Base-by-base conservation (phyloP, 2,329 filamentous ascomycete genomes). In the Lachnum nothofagi region DNA sequence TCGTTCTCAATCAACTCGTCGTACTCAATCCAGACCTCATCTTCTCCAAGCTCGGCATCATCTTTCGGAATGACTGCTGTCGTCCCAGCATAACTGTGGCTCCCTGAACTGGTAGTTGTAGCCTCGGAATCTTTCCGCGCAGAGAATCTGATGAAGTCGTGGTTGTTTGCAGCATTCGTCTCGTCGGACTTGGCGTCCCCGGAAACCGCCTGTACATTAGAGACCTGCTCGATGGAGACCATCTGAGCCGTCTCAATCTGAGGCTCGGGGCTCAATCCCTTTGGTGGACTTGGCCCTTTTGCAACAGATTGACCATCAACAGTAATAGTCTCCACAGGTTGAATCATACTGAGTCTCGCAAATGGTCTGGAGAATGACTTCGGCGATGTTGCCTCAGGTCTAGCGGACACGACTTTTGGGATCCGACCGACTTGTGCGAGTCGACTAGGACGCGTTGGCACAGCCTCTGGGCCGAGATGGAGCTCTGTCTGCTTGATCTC, bases 11-110 rank as follows among this genome's bases (percentile, higher is more conserved):
- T 78, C 10, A 96, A 72, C 60, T 96, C 91, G 57, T 97, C 84
- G 63, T 94, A 96, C 68, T 97, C 91, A 51, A 91, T 84, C 91
- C 91, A 97, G 1, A 95, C 78, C 63, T 96, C 91, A 60, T 96
- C 91, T 56, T 94, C 87, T 67, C 95, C 91, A 44, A 84, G 75
- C 0, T 80, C 83, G 3, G 82, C 80, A 38, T 73, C 74, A 1
- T 79, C 73, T 3, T 73, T 70, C 0, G 86, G 85, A 19, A 86
- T 72, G 2, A 88, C 69, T 5, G 86, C 83, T 14, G 82, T 86
- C 3, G 83, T 80, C 5, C 78, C 77, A 10, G 76, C 74, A 54
- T 77, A 82, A 47, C 78, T 81, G 43, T 76, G 70, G 12, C 51
- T 49, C 0, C 79, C 81, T 2, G 86, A 88, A 59, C 80, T 87